Evolutionary conservation across 83 land plant genomes (phyloP).

Genomic region (Isoetes engelmannii): DNA sequence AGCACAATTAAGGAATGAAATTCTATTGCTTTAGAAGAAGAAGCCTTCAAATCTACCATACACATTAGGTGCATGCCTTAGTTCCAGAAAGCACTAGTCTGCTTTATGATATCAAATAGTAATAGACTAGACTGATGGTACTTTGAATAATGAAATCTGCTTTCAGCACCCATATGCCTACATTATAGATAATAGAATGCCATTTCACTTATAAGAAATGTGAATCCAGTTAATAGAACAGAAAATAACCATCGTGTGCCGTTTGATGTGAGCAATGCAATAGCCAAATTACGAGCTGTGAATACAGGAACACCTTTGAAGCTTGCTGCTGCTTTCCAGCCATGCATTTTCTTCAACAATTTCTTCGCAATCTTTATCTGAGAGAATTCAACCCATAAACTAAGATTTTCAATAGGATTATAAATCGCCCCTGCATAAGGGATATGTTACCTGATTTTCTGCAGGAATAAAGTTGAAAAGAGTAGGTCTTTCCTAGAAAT

Average conservation of each 20-base stretch:
- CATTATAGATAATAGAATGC: too few relatives aligned
- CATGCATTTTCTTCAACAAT: conserved; percentile 41
- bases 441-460: conserved; percentile 51
- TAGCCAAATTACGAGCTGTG: conserved; percentile 65
- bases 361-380: conserved; percentile 74
- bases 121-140: too few relatives aligned
- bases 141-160: background rate
- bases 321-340: conserved; percentile 29
- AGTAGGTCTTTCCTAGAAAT: conserved; percentile 61
- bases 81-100: background rate
- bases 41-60: too few relatives aligned
- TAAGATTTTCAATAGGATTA: background rate
- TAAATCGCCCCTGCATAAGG: background rate
- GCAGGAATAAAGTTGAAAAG: conserved; percentile 61
- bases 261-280: conserved; percentile 63
- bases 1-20: too few relatives aligned
- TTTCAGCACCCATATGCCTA: too few relatives aligned
- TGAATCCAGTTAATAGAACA: too few relatives aligned
- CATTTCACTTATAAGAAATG: too few relatives aligned
- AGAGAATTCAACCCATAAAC: background rate
- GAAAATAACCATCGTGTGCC: conserved; percentile 57
- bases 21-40: too few relatives aligned
- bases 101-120: background rate
- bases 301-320: conserved; percentile 86
- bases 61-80: too few relatives aligned